These are phyloP conservation scores for Chondrostereum purpureum DNA, from an alignment of 1,284 basidiomycete species.

Conservation along the genomic window DNA sequence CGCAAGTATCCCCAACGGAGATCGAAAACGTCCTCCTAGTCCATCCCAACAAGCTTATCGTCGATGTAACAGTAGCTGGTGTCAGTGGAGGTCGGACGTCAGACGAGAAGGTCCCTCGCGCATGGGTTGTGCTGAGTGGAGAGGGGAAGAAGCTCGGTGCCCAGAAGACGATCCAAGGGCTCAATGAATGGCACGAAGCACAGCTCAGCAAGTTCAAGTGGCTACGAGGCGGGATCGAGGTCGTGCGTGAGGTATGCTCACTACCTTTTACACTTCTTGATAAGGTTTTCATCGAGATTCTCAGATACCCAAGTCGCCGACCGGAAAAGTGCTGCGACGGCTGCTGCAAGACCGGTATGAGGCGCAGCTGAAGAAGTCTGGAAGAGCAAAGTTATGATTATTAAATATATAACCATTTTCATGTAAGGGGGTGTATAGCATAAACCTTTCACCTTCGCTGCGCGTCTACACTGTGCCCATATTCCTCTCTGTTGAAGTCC, in stretches of 20 bases:
- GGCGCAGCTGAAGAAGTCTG: neutral
- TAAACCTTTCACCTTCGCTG: too few species aligned
- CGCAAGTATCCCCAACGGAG: conserved; percentile 70
- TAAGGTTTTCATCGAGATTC: conserved; percentile 3
- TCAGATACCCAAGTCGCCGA: conserved; percentile 52
- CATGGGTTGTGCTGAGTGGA: conserved; percentile 63
- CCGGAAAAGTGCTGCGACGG: conserved; percentile 60
- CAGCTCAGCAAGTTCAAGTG: conserved; percentile 67
- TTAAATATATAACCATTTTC: too few species aligned
- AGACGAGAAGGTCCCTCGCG: conserved; percentile 65
- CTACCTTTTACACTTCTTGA: conserved; percentile 1
- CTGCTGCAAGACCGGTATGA: conserved; percentile 54
- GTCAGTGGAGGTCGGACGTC: conserved; percentile 59
- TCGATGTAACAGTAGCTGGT: conserved; percentile 62
- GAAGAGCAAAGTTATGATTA: neutral
- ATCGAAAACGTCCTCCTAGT: conserved; percentile 57
- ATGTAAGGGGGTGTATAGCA: too few species aligned
- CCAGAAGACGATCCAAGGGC: conserved; percentile 31
- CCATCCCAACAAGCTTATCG: conserved; percentile 52
- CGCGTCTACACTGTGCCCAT: too few species aligned
- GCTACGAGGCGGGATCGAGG: conserved; percentile 59
- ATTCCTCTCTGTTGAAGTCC: too few species aligned
- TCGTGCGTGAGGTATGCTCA: conserved; percentile 49
- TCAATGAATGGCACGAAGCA: conserved; percentile 55
- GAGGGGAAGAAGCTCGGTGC: conserved; percentile 42